A percentile compares a stretch with the other conserved stretches of the same genome.
Evolutionary conservation across 257 asterid species (phyloP).

Genomic region (Solanum acaule): DNA sequence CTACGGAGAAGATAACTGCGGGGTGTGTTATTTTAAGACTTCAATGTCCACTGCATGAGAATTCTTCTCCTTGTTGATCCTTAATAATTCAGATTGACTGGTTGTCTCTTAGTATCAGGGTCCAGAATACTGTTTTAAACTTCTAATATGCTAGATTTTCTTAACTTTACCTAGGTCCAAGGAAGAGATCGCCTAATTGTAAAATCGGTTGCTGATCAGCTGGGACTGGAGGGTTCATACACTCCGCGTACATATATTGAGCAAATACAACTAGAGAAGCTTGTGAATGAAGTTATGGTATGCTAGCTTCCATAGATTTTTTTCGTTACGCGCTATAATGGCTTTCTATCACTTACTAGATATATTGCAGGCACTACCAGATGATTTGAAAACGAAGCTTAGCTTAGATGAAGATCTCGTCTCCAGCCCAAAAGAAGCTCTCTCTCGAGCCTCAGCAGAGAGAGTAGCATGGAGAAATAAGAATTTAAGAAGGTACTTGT

Average conservation of each 20-base stretch:
- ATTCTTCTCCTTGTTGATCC: background rate
- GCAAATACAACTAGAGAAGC: conserved; percentile 96
- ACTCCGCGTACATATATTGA: conserved; percentile 88
- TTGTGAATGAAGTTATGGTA: conserved; percentile 93
- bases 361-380: conserved; percentile 76
- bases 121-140: background rate
- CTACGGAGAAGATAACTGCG: background rate
- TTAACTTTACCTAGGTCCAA: conserved; percentile 55
- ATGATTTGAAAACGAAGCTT: conserved; percentile 83
- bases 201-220: conserved; percentile 62
- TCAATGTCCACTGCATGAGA: background rate
- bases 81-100: background rate
- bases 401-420: conserved; percentile 80
- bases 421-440: conserved; percentile 83
- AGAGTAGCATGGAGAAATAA: conserved; percentile 49
- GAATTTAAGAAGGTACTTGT: conserved; percentile 46
- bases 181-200: conserved; percentile 78
- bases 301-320: conserved; percentile 10
- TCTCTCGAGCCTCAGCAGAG: conserved; percentile 69
- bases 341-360: conserved; percentile 11
- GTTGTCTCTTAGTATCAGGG: background rate
- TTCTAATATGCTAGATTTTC: background rate
- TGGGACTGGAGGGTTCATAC: conserved; percentile 83
- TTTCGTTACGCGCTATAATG: background rate
- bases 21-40: background rate